A percentile compares a stretch with the other conserved stretches of the same genome.
These are phyloP conservation scores for Ramaria sp. DNA, from an alignment of 768 basidiomycete species.

Conservation along the genomic window DNA sequence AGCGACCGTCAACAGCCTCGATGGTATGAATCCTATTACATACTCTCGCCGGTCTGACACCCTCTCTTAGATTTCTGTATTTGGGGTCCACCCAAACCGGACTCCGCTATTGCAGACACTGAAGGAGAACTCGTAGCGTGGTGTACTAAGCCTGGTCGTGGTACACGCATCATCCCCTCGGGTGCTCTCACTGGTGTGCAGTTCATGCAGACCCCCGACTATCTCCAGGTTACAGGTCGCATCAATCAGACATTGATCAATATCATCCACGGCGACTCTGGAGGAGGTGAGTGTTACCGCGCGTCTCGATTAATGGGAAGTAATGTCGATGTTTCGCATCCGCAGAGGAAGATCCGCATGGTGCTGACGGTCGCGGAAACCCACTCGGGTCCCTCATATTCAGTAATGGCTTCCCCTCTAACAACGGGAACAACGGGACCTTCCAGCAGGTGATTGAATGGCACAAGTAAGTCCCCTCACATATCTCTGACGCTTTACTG, in stretches of 20 bases:
- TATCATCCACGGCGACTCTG: conserved; percentile 41
- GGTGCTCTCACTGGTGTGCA: conserved; percentile 59
- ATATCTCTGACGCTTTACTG: not conserved
- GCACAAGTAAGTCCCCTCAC: conserved; percentile 47
- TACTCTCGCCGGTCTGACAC: too few species aligned
- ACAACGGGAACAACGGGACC: conserved; percentile 29
- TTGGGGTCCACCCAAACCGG: conserved; percentile 35
- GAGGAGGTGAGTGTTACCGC: conserved; percentile 37
- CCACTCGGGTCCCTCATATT: conserved; percentile 65
- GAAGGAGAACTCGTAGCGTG: conserved; percentile 68
- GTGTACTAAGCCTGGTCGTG: conserved; percentile 63
- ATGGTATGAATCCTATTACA: not conserved
- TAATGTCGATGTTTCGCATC: not conserved
- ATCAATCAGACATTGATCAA: conserved; percentile 52
- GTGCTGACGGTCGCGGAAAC: conserved; percentile 51
- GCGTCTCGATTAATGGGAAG: not conserved
- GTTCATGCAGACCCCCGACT: conserved; percentile 46
- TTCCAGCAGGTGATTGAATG: conserved; percentile 54
- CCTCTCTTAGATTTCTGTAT: conserved; percentile 14
- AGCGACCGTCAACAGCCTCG: conserved; percentile 46
- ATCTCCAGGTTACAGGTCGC: conserved; percentile 52
- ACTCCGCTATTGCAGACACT: conserved; percentile 47
- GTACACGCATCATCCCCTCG: conserved; percentile 62
- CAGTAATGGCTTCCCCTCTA: conserved; percentile 42
- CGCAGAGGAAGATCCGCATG: conserved; percentile 4